Evolutionary conservation across 371 early-diverging fungal genomes (phyloP), one percentile per base, ranked within the genome.

Genomic region (Actinomucor elegans): DNA sequence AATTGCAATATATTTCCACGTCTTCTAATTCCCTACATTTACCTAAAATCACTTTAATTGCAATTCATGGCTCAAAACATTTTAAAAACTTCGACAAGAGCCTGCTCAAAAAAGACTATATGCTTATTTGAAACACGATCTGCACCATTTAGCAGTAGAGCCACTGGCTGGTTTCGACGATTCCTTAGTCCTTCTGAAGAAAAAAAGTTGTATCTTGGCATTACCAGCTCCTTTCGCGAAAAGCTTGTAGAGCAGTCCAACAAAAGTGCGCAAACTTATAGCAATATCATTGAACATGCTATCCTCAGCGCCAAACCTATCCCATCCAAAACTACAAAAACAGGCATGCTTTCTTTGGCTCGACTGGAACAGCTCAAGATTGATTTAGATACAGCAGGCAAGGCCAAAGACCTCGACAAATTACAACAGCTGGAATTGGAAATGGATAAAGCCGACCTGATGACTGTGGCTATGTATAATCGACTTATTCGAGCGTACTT

Each of bases 131-230:
- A 24, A 1, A 29, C 37, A 1, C 47, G 26, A 1, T 10, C 38
- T 14, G 23, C 45, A 10, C 14, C n/a, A 0, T 43, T 33, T 11
- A 57, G 57, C 32, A 63, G 41, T 10, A 48, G 29, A 42, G n/a
- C 48, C 3, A 48, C 32, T 6, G 45, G 34, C 14, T 74, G 74
- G 74, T 71, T 73, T 48, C 48, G 44, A 14, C 71, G 73, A 12
- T 71, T 76, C 42, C 43, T 76, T 2, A 67, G 58, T 11, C 71
- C 73, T 29, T 56, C 64, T 10, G 73, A 76, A 64, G 77, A 76
- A 49, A 60, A 70, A 32, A 58, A 73, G 12, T 57, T 76, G 0
- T 73, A 71, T 37, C 34, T 64, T 28, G 66, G 69, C 37, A 55
- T 76, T 8, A 76, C 77, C 14, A 60, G 71, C 9, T 52, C 70